Evolutionary conservation across 2,329 filamentous ascomycete genomes (phyloP).

Genomic region (Scedosporium dehoogii): DNA sequence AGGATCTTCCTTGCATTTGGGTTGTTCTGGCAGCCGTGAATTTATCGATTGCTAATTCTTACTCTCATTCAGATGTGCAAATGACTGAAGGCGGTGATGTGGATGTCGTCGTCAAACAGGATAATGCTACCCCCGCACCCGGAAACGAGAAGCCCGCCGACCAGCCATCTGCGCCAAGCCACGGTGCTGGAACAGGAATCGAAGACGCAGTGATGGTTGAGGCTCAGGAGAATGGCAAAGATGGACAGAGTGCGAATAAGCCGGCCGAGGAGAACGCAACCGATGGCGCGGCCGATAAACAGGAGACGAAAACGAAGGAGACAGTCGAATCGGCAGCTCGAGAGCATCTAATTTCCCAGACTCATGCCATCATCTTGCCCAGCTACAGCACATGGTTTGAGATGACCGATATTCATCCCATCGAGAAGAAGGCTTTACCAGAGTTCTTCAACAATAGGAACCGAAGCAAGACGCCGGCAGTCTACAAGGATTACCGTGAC

Average conservation of each 20-base stretch:
- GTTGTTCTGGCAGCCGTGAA: no score
- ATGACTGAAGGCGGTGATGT: conserved; percentile 45
- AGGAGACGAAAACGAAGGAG: conserved; percentile 64
- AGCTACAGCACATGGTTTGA: conserved; percentile 99
- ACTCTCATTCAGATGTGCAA: conserved; percentile 41
- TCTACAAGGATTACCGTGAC: conserved; percentile 98
- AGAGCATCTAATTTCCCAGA: conserved; percentile 85
- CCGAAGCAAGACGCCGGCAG: conserved; percentile 90
- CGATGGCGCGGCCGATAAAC: conserved; percentile 40
- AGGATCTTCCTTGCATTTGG: no score
- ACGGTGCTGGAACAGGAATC: conserved; percentile 46
- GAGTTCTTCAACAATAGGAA: conserved; percentile 99
- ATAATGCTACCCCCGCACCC: conserved; percentile 46
- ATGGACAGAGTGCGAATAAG: conserved; percentile 31
- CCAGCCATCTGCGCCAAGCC: conserved; percentile 4
- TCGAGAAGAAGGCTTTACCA: conserved; percentile 88
- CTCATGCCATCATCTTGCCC: conserved; percentile 89
- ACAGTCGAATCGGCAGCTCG: conserved; percentile 77
- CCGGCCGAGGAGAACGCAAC: conserved; percentile 28
- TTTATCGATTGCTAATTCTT: neutral
- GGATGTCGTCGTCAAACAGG: conserved; percentile 48
- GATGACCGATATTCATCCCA: conserved; percentile 83
- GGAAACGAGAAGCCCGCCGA: conserved; percentile 33
- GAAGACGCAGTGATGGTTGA: conserved; percentile 64
- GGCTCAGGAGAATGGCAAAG: conserved; percentile 41